These are phyloP conservation scores for Auxenochlorella pyrenoidosa DNA, from an alignment of 139 green algal species.

Conservation along the genomic window DNA sequence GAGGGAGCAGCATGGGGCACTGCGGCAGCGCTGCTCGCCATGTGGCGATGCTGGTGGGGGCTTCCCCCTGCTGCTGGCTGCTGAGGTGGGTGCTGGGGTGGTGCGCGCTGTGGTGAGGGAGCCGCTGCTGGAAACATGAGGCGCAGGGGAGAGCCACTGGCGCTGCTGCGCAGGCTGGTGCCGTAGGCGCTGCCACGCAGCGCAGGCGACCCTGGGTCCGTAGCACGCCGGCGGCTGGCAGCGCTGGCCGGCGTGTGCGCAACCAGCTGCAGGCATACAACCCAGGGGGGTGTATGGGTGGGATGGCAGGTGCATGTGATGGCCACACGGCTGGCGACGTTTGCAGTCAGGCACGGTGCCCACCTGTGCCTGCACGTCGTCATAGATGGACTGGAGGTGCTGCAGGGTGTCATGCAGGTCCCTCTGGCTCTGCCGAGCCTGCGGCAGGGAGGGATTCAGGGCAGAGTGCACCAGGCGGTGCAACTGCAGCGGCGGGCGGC, in stretches of 20 bases:
- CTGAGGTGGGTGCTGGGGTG: not conserved
- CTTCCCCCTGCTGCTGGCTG: no score
- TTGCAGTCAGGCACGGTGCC: not conserved
- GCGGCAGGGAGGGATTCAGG: not conserved
- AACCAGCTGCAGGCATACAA: not conserved
- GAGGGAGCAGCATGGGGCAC: not conserved
- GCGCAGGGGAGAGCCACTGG: not conserved
- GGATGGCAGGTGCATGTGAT: no score
- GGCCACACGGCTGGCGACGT: no score
- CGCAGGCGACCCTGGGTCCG: not conserved
- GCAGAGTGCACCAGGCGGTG: no score
- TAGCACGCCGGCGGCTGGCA: not conserved
- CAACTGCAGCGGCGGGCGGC: no score
- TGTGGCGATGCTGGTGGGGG: no score
- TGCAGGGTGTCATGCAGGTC: not conserved
- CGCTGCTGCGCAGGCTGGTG: not conserved
- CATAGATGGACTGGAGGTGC: not conserved
- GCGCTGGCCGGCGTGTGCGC: not conserved
- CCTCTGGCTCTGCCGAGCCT: not conserved
- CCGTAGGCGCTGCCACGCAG: not conserved
- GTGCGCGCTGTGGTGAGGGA: not conserved
- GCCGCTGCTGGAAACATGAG: not conserved
- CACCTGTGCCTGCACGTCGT: constrained; percentile 1
- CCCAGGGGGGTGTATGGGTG: not conserved
- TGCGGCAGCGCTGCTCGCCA: not conserved